Evolutionary conservation across 371 early-diverging fungal species (phyloP), one percentile per base, ranked within the genome.

Genomic region (Mortierella sp.): DNA sequence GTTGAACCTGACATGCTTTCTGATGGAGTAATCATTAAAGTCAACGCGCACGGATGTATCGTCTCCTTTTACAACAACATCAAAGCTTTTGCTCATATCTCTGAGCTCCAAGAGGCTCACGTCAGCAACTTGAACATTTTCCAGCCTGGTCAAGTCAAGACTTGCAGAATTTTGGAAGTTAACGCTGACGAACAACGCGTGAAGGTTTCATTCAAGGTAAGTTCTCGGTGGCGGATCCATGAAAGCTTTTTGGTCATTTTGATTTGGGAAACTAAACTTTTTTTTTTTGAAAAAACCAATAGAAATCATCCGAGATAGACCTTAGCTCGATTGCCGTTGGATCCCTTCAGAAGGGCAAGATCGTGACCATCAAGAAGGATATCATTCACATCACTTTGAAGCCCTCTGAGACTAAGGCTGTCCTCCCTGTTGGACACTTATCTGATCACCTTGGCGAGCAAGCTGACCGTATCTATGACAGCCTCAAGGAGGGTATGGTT

Each of bases 31-130:
- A 90, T 94, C 67, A 71, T 84, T 19, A 78, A 84, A 22, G 85
- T 94, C 60, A 89, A 87, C 52, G 79, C 86, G 6, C 87, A 86
- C 50, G 96, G 97, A 43, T 92, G 91, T 64, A 83, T 95, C 36
- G 91, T 97, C 32, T 70, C 84, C 10, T 96, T 96, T 77, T 97
- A 92, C 88, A 91, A 93, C 84, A 85, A 89, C 47, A 75, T 95
- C 19, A 76, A 83, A 53, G 96, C 90, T 0, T 89, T 96, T 67
- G 89, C 88, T 4, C 95, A 93, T 16, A 86, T 89, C 21, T 73
- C 85, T 11, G 94, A 95, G 87, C 91, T 84, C 84, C 90, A 88
- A 57, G 91, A 90, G 65, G 82, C 89, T 7, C 76, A 66, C 55
- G 85, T 87, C 45, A 70, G 74, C 48, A 79, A 89, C 64, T 63